Evolutionary conservation across 2,329 filamentous ascomycete species (phyloP), one percentile per base, ranked within the genome.

Genomic region (Calonectria honghensis): DNA sequence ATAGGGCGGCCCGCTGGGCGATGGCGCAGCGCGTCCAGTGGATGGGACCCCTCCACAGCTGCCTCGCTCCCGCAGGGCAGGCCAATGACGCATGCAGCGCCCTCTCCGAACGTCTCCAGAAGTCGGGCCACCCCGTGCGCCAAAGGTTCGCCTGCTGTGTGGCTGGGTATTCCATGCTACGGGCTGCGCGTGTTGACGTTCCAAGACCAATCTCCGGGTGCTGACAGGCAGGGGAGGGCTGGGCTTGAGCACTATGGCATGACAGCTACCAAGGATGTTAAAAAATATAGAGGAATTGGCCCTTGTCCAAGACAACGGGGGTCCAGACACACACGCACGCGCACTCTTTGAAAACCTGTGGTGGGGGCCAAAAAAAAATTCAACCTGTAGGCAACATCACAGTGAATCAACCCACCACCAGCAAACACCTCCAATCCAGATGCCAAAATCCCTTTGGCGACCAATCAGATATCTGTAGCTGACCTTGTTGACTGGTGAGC

Each of bases 81-180:
- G 63, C 78, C 78, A 81, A 77, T 77, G 39, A 39, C 68, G 35
- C 68, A 35, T 63, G 75, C 61, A 73, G 70, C 75, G 68, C 73
- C 45, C 72, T 54, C 59, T 68, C 73, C 74, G 73, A 73, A 65
- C 68, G 51, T 73, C 61, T 50, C 67, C 68, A 73, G 41, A 57
- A 54, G 68, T 78, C 73, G 78, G 78, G 76, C 74, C 73, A 78
- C 78, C 73, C 79, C 73, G 78, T 77, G 74, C 77, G 73, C 75
- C 77, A 79, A 76, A 75, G 68, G 72, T 74, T 79, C 67, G 75
- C 76, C 72, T 31, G 72, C 51, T 68, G 74, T 78, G 76, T 73
- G 79, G 76, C 78, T 80, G 70, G 77, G 77, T 57, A 57, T 48
- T 72, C 52, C 65, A 69, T 39, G 72, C 63, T 79, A 52, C 66